Evolutionary conservation across 2,329 filamentous ascomycete species (phyloP), one percentile per base, ranked within the genome.

Genomic region (Dactylellina drechsleri): DNA sequence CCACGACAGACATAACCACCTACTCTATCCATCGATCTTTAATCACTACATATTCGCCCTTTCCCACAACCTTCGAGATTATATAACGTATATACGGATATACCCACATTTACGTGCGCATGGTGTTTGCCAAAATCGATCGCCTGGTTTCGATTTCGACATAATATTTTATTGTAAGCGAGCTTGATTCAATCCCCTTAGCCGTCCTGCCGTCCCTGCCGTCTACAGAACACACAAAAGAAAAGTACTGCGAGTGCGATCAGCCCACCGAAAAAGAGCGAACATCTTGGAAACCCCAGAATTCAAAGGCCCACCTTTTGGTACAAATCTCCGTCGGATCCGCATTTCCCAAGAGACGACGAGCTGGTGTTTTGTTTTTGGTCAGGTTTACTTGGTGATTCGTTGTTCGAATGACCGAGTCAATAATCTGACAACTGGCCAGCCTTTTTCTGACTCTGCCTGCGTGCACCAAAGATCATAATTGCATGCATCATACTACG

Each of bases 351-450:
- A 41, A 56, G 31, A 18, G 26, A 36, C 31, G 31, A 36, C 31
- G 31, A 10, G 31, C 31, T 36, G 31, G 31, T 2, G 31, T 36
- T 36, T 36, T 36, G 2, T 36, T 36, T 36, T 36, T 36, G 5
- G 31, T 23, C 23, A 23, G 31, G 31, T 10, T 4, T 2, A 2
- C 16, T 7, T 28, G 28, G 15, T 12, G 36, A 15, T 47, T 66
- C 61, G 68, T 41, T 61, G 45, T 61, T 66, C 68, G 61, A 56
- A 66, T 52, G 57, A 45, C 57, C 56, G 18, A 62, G 61, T 47
- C 68, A 57, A 47, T n/a, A 10, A 62, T 74, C 68, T 74, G 61
- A 74, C 68, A 28, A 56, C 56, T 62, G 62, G 60, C 57, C 31
- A 36, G 31, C 31, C 31, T 36, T 36, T 36, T 36, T 36, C 31